Evolutionary conservation across 306 rosid genomes (phyloP).

Genomic region (Hippophae tibetana): DNA sequence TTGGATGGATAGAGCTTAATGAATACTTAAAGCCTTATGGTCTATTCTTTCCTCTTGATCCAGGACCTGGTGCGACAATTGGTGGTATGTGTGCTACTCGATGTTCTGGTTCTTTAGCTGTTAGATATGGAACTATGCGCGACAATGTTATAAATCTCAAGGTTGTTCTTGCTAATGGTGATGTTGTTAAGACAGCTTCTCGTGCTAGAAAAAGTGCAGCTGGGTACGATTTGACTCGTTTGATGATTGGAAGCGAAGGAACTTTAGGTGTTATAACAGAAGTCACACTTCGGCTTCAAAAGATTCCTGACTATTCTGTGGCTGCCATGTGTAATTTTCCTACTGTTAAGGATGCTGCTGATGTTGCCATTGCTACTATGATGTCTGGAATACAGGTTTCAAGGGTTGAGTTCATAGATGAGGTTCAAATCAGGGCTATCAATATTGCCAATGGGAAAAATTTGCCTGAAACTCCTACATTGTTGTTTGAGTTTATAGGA

Average conservation of each 20-base stretch:
- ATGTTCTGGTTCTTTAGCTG: slow-evolving; percentile 96
- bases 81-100: slow-evolving; percentile 99
- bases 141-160: slow-evolving; percentile 75
- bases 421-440: slow-evolving; percentile 89
- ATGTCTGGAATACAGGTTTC: slow-evolving; percentile 95
- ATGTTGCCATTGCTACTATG: slow-evolving; percentile 92
- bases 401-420: slow-evolving; percentile 90
- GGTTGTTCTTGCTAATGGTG: slow-evolving; percentile 82
- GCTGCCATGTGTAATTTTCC: slow-evolving; percentile 98
- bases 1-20: slow-evolving; percentile 98
- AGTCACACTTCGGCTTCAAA: slow-evolving; percentile 82
- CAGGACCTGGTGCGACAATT: slow-evolving; percentile 99
- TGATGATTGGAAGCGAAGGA: slow-evolving; percentile 98
- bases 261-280: slow-evolving; percentile 89
- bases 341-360: slow-evolving; percentile 85
- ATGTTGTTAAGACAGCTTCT: slow-evolving; percentile 82
- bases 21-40: slow-evolving; percentile 92
- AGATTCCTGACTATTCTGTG: slow-evolving; percentile 80
- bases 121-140: slow-evolving; percentile 98
- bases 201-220: slow-evolving; percentile 98
- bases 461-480: slow-evolving; percentile 67
- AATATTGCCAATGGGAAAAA: slow-evolving; percentile 83
- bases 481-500: slow-evolving; percentile 89
- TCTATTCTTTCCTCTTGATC: slow-evolving; percentile 95
- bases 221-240: slow-evolving; percentile 95